These are phyloP conservation scores for Rhizophlyctis rosea DNA, from an alignment of 192 early-diverging fungal species.

Conservation along the genomic window DNA sequence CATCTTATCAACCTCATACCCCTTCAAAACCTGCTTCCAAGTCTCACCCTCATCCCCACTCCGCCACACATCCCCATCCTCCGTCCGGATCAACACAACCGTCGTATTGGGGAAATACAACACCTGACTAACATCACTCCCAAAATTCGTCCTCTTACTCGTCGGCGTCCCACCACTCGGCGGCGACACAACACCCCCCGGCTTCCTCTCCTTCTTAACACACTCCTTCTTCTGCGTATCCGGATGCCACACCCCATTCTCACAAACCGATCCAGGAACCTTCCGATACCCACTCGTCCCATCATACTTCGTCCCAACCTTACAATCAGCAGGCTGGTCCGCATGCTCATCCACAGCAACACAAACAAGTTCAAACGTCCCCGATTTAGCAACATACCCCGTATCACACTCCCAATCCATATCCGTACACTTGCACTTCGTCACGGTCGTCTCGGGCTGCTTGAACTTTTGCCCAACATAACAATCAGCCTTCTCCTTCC, in stretches of 20 bases:
- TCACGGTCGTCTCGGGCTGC: constrained; percentile 51
- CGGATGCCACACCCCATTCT: constrained; percentile 27
- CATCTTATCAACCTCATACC: constrained; percentile 52
- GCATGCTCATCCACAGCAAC: constrained; percentile 48
- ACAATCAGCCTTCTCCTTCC: constrained; percentile 75
- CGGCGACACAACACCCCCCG: constrained; percentile 22
- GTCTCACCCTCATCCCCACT: constrained; percentile 71
- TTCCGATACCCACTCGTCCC: constrained; percentile 76
- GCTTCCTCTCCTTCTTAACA: neutral
- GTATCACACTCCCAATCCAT: constrained; percentile 95
- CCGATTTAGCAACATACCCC: constrained; percentile 55
- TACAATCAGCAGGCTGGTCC: constrained; percentile 66
- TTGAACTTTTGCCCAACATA: constrained; percentile 63
- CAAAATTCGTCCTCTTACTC: constrained; percentile 22
- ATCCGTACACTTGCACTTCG: constrained; percentile 67
- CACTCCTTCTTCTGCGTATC: constrained; percentile 7
- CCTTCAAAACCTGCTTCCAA: constrained; percentile 58
- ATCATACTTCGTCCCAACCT: constrained; percentile 59
- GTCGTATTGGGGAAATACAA: constrained; percentile 67
- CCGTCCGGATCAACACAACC: constrained; percentile 59
- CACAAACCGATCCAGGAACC: constrained; percentile 83
- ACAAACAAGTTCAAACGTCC: constrained; percentile 52
- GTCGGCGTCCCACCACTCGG: constrained; percentile 16
- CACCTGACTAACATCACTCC: constrained; percentile 53
- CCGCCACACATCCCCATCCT: constrained; percentile 60